phyloP scores from a whole-genome alignment of 129 eudicot species.

The Heracleum sosnowskyi region DNA sequence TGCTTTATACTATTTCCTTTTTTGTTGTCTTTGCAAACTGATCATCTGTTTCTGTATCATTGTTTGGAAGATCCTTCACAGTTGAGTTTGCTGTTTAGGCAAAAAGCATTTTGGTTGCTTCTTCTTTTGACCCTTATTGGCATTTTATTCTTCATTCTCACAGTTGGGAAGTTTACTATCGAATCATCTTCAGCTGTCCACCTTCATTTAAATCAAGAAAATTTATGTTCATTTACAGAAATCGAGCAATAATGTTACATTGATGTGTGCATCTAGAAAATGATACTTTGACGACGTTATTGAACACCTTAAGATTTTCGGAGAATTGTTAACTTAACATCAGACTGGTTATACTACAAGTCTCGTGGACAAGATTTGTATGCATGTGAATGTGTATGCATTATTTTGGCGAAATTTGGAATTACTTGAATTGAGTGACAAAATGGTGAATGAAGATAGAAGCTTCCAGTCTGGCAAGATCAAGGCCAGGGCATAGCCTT shows the following conservation, averaged over 20 bases:
- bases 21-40: background rate
- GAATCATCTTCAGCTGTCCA: conserved; percentile 87
- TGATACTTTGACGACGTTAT: too few species aligned
- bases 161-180: conserved; percentile 81
- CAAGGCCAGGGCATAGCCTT: conserved; percentile 95
- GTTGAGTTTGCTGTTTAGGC: conserved; percentile 7
- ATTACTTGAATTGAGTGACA: conserved; percentile 76
- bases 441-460: conserved; percentile 90
- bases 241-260: background rate
- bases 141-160: conserved; percentile 78
- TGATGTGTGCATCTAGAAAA: background rate
- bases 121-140: conserved; percentile 74
- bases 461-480: conserved; percentile 91
- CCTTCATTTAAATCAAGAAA: conserved; percentile 23
- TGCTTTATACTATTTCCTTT: background rate
- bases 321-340: background rate
- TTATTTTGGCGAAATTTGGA: background rate
- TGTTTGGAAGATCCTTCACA: background rate
- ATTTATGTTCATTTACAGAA: background rate
- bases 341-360: background rate
- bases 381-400: background rate
- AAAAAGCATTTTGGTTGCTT: conserved; percentile 5
- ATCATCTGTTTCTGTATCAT: conserved; percentile 1
- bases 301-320: background rate
- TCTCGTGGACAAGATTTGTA: background rate